phyloP scores from a whole-genome alignment of 176 grass and related monocot species.

The Rhynchospora pubera region DNA sequence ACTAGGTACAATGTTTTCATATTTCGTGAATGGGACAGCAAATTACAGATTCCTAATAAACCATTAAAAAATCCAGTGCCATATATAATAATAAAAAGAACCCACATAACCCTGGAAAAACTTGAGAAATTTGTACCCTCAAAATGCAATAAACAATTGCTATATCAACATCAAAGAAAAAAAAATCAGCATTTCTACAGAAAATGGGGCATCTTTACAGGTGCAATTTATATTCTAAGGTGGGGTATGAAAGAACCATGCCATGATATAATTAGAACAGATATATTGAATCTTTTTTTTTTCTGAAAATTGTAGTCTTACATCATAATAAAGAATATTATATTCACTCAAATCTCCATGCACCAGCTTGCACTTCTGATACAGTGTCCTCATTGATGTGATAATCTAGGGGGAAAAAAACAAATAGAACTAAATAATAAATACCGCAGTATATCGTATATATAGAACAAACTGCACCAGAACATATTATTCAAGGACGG shows the following conservation, averaged over 20 bases:
- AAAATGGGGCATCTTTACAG: not conserved
- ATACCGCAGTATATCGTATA: not conserved
- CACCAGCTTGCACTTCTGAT: conserved; percentile 95
- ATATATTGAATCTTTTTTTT: not conserved
- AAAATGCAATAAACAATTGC: not conserved
- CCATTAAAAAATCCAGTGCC: not conserved
- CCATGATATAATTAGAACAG: not conserved
- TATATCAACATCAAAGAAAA: not conserved
- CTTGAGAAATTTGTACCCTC: not conserved
- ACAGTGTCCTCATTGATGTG: conserved; percentile 75
- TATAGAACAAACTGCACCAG: not conserved
- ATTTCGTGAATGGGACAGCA: not conserved
- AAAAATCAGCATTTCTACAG: not conserved
- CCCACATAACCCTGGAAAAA: not conserved
- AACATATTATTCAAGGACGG: not conserved
- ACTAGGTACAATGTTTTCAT: not conserved
- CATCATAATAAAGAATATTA: conserved; percentile 98
- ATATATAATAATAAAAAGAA: no score
- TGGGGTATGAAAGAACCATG: not conserved
- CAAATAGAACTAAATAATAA: conserved; percentile 28
- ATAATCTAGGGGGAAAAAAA: conserved; percentile 62
- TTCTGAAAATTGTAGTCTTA: conserved; percentile 15
- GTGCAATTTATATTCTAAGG: not conserved
- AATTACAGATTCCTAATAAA: not conserved
- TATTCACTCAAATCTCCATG: conserved; percentile 99